phyloP scores from a whole-genome alignment of 2,329 filamentous ascomycete species.

The Emmonsia crescens region DNA sequence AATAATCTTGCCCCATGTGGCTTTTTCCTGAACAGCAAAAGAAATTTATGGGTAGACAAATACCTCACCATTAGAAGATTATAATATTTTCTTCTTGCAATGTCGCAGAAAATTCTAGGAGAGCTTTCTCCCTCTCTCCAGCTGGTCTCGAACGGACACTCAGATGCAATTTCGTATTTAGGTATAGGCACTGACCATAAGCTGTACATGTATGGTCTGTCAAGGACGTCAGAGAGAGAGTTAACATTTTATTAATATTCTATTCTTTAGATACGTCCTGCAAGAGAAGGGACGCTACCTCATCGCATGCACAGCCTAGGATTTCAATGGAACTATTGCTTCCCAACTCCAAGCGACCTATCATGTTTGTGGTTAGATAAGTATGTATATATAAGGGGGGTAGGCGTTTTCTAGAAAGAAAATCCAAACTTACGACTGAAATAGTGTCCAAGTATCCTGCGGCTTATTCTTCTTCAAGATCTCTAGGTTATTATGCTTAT shows the following conservation, averaged over 20 bases:
- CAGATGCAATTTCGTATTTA: no score
- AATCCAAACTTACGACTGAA: constrained; percentile 19
- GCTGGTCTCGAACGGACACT: neutral
- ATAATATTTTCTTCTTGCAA: neutral
- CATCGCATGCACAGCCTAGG: neutral
- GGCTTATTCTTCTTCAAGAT: constrained; percentile 19
- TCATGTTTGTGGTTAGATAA: neutral
- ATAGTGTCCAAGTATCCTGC: constrained; percentile 28
- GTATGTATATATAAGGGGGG: neutral
- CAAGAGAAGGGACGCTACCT: no score
- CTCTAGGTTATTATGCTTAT: constrained; percentile 20
- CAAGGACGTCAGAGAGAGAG: no score
- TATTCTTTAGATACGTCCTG: no score
- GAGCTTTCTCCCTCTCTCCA: no score
- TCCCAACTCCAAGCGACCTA: constrained; percentile 20
- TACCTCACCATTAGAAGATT: neutral
- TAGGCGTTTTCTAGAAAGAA: neutral
- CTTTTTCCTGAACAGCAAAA: neutral
- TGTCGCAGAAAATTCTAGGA: neutral
- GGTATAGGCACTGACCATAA: no score
- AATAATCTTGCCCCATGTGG: neutral
- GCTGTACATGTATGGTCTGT: no score
- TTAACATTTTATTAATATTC: no score
- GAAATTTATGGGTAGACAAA: neutral
- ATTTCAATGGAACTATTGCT: neutral